These are phyloP conservation scores for Serendipita vermifera DNA, from an alignment of 768 basidiomycete species.

Conservation along the genomic window DNA sequence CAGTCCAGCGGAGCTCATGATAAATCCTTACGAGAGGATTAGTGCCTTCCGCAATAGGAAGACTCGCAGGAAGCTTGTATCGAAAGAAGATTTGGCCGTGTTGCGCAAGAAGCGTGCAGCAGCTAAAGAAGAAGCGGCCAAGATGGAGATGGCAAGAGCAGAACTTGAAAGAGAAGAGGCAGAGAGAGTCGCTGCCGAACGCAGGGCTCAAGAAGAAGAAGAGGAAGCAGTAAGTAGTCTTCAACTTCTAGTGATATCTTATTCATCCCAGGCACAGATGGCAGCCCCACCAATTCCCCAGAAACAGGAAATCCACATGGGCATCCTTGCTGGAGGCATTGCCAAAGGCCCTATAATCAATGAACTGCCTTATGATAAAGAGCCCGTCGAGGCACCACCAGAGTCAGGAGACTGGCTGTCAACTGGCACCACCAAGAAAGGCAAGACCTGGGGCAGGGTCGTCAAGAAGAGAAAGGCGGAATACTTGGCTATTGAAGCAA, in stretches of 20 bases:
- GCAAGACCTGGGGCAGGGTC: neutral
- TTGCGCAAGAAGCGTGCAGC: neutral
- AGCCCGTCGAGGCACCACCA: too few species aligned
- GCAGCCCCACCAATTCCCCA: too few species aligned
- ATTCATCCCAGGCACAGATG: too few species aligned
- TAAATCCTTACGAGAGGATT: neutral
- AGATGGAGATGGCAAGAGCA: neutral
- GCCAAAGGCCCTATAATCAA: too few species aligned
- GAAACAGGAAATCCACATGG: too few species aligned
- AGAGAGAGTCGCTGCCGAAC: neutral
- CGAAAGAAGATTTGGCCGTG: neutral
- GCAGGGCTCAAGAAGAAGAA: too few species aligned
- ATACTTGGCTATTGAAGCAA: neutral
- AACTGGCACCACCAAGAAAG: neutral
- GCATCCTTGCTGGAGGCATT: too few species aligned
- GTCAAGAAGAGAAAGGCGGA: neutral
- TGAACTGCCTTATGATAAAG: too few species aligned
- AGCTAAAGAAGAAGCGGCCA: neutral
- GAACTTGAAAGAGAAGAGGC: neutral
- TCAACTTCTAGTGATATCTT: too few species aligned
- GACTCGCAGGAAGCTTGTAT: neutral
- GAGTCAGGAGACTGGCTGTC: too few species aligned
- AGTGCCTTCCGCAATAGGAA: neutral
- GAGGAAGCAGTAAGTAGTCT: too few species aligned
- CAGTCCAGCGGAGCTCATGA: neutral